These are phyloP conservation scores for Macrolepiota fuliginosa DNA, from an alignment of 768 basidiomycete species.

Conservation along the genomic window DNA sequence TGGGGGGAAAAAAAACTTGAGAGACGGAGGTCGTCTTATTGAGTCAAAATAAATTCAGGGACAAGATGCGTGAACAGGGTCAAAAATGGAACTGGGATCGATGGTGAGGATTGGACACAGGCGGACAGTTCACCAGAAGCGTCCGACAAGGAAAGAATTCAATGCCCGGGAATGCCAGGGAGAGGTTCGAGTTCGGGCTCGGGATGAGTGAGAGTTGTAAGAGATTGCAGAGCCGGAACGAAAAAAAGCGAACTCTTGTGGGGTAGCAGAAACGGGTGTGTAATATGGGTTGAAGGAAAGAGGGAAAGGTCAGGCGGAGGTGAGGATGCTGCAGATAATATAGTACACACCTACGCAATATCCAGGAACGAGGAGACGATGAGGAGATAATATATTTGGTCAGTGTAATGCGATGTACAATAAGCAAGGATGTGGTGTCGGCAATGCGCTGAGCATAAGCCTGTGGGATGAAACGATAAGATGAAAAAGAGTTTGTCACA, in stretches of 20 bases:
- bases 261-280: not conserved
- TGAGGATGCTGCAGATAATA: not conserved
- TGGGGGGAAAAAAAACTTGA: not conserved
- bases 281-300: not conserved
- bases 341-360: too few relatives aligned
- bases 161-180: not conserved
- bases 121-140: not conserved
- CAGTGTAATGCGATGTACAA: not conserved
- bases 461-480: not conserved
- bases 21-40: not conserved
- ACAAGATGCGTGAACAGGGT: not conserved
- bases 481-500: not conserved
- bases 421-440: not conserved
- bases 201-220: not conserved
- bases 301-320: not conserved
- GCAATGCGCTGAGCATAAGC: not conserved
- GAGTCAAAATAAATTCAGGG: not conserved
- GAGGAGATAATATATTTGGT: not conserved
- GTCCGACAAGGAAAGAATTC: not conserved
- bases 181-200: not conserved
- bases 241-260: not conserved
- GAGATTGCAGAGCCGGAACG: not conserved
- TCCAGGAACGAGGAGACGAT: conserved; percentile 1
- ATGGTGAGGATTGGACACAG: not conserved
- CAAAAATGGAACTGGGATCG: not conserved